Evolutionary conservation across 2,329 filamentous ascomycete species (phyloP), one percentile per base, ranked within the genome.

Genomic region (Emmonsiellopsis sp.): DNA sequence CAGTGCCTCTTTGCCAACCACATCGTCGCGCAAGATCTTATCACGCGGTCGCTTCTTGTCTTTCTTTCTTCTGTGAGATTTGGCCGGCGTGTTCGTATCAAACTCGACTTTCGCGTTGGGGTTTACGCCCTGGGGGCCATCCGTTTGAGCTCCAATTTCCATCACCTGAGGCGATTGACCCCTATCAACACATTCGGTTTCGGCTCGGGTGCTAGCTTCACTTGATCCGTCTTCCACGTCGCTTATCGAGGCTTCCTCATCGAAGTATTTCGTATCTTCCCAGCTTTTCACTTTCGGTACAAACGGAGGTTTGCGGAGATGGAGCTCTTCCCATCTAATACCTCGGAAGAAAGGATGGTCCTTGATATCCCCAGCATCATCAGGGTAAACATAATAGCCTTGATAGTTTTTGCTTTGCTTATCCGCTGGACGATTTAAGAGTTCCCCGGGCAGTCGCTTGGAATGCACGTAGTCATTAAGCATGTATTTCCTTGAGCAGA

Each of bases 351-450:
- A 97, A 9, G 82, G 81, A 69, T 97, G 93, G 3, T 78, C 72
- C 67, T 94, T 96, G 74, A 97, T 94, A 53, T 96, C 90, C 58
- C 87, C 82, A 1, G 88, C 91, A 63, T 95, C 91, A 56, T 93
- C 80, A 0, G 87, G 76, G 62, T 89, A 92, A 3, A 97, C 91
- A 52, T 86, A 85, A 34, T 82, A 76, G 33, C 77, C 74, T 53
- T 70, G 70, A 55, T 75, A 70, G 60, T 74, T 70, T 56, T 62
- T 63, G 43, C 62, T 60, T 6, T 51, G 57, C 50, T 64, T 64
- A 61, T 71, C 57, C 48, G 66, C 55, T 56, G 55, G 54, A 60
- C 63, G 58, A 61, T 67, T 34, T 6, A 71, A 53, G n/a, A 68
- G 60, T 17, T 67, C 61, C 8, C 61, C 63, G 5, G 65, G 60